phyloP scores from a whole-genome alignment of 805 yeast species.

The Candida michaelii region DNA sequence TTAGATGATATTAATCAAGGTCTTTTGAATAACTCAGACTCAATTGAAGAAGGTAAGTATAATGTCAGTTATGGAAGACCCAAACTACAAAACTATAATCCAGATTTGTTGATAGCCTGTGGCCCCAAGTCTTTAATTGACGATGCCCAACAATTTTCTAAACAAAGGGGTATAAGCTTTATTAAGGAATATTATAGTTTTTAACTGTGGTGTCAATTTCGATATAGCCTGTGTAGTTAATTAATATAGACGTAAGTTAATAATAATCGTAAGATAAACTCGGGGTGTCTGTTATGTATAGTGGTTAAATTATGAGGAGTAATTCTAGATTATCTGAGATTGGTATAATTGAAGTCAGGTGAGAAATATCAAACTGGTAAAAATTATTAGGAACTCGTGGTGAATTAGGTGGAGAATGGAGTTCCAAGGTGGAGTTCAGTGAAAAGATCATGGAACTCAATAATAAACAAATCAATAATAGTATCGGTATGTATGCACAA shows the following conservation, averaged over 20 bases:
- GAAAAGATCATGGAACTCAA: not conserved
- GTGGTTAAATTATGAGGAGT: too few relatives aligned
- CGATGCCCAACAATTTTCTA: slow-evolving; percentile 42
- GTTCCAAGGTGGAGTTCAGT: too few relatives aligned
- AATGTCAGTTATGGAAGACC: slow-evolving; percentile 11
- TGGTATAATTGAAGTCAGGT: too few relatives aligned
- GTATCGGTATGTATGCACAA: too few relatives aligned
- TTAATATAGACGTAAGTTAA: not conserved
- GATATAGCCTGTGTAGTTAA: too few relatives aligned
- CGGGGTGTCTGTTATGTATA: too few relatives aligned
- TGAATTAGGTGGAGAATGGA: not conserved
- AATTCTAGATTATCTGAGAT: too few relatives aligned
- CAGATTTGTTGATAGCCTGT: slow-evolving; percentile 48
- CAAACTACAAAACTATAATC: slow-evolving; percentile 2
- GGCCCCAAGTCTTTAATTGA: slow-evolving; percentile 51
- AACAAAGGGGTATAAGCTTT: slow-evolving; percentile 24
- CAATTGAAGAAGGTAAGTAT: not conserved
- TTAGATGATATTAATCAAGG: slow-evolving; percentile 1
- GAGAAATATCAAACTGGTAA: too few relatives aligned
- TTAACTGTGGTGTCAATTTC: not conserved
- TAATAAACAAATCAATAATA: too few relatives aligned
- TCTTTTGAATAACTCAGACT: not conserved
- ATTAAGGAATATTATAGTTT: slow-evolving; percentile 10
- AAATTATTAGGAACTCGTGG: not conserved
- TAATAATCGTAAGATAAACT: too few relatives aligned